phyloP scores from a whole-genome alignment of 140 eudicot species.

The Anethum foeniculum region DNA sequence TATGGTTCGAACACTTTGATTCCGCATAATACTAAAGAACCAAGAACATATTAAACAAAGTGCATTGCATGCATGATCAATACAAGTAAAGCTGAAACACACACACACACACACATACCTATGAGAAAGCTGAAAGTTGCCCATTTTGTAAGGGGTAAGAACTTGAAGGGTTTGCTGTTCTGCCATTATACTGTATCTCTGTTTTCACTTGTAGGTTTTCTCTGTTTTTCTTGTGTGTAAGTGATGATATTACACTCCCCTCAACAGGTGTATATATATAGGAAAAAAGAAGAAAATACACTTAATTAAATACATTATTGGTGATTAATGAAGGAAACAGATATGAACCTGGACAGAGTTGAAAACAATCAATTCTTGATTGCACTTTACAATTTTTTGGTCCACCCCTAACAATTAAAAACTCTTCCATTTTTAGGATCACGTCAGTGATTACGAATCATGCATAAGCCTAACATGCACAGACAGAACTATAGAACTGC shows the following conservation, averaged over 20 bases:
- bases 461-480: no score
- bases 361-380: neutral
- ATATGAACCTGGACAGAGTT: neutral
- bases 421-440: neutral
- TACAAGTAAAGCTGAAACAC: neutral
- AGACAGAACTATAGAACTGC: neutral
- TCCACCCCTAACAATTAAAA: neutral
- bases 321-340: neutral
- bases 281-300: neutral
- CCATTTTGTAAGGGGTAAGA: constrained; percentile 59
- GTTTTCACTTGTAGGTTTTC: neutral
- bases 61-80: constrained; percentile 3
- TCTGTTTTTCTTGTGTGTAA: no score
- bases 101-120: constrained; percentile 24
- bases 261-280: neutral
- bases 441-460: neutral
- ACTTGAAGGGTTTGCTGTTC: constrained; percentile 17
- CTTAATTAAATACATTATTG: neutral
- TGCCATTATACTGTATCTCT: neutral
- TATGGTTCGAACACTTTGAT: neutral
- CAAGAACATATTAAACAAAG: neutral
- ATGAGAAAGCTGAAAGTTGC: constrained; percentile 53
- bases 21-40: neutral
- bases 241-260: neutral
- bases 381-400: neutral